A percentile compares a stretch with the other conserved stretches of the same genome.
Conservation (phyloP, 441 rosid species). For the Kokia cookei region DNA sequence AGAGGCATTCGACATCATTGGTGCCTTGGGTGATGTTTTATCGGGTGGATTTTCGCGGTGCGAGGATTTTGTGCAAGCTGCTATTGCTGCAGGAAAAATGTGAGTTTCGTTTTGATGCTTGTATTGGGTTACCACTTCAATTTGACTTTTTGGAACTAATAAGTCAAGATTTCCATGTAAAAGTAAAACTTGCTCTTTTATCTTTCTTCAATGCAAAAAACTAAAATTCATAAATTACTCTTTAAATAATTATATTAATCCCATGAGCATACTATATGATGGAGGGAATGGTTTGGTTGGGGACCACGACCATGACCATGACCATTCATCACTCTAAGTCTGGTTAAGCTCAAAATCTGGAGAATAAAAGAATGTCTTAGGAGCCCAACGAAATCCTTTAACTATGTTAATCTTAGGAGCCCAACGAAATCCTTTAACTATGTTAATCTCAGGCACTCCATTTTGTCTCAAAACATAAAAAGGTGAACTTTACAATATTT, state of each 20-base stretch:
- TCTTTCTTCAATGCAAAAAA: not conserved
- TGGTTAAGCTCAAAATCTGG: too few relatives aligned
- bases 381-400: not conserved
- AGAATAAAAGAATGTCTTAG: not conserved
- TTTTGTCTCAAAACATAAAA: not conserved
- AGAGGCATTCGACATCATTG: conserved; percentile 89
- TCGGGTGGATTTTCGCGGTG: conserved; percentile 64
- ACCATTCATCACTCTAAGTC: not conserved
- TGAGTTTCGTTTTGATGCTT: not conserved
- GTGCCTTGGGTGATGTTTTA: conserved; percentile 71
- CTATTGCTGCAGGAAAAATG: conserved; percentile 58
- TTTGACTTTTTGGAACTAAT: not conserved
- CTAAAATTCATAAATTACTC: not conserved
- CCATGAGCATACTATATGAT: not conserved
- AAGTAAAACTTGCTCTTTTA: not conserved
- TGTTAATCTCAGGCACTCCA: not conserved
- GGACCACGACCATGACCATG: not conserved
- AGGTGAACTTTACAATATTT: not conserved
- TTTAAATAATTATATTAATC: not conserved
- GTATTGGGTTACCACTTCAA: not conserved
- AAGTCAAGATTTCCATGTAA: not conserved
- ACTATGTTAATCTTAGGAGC: not conserved
- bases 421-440: not conserved
- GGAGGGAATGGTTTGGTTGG: not conserved
- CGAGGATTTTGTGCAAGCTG: conserved; percentile 78